Conservation (phyloP, 805 yeast species). For the Schwanniomyces occidentalis region DNA sequence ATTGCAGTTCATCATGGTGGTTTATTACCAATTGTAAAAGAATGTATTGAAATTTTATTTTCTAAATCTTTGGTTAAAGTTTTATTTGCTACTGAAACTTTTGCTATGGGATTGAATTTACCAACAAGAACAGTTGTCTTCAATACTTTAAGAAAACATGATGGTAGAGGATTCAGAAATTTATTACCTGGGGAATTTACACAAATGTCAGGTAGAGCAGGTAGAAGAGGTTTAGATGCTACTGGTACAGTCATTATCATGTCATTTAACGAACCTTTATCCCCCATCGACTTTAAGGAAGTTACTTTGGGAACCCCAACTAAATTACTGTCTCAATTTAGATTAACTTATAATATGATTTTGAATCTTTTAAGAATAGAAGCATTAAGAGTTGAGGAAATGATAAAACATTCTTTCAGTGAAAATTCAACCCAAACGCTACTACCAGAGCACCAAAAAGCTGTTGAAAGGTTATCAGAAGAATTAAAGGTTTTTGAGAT, state of each 20-base stretch:
- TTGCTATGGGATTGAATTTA: constrained; percentile 96
- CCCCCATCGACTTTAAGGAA: constrained; percentile 62
- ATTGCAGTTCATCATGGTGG: constrained; percentile 98
- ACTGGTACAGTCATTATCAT: constrained; percentile 94
- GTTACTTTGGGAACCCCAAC: constrained; percentile 90
- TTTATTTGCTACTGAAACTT: constrained; percentile 94
- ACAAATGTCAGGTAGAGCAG: constrained; percentile 99
- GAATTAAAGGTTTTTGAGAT: constrained; percentile 41
- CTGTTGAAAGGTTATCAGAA: constrained; percentile 53
- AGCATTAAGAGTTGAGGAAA: constrained; percentile 94
- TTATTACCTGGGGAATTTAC: constrained; percentile 95
- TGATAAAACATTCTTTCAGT: constrained; percentile 93
- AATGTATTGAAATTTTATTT: constrained; percentile 87
- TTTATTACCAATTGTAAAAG: constrained; percentile 87
- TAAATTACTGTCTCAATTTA: constrained; percentile 84
- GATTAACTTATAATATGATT: constrained; percentile 95
- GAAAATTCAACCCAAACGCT: constrained; percentile 86
- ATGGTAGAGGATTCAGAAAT: constrained; percentile 79
- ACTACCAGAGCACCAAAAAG: constrained; percentile 80
- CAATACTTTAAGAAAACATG: constrained; percentile 82
- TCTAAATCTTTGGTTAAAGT: constrained; percentile 85
- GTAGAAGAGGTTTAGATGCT: constrained; percentile 91
- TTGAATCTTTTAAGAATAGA: constrained; percentile 88
- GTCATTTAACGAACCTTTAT: constrained; percentile 71
- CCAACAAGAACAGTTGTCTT: constrained; percentile 97